phyloP scores from a whole-genome alignment of 495 filamentous ascomycete genomes.

The Tuber calosporum region DNA sequence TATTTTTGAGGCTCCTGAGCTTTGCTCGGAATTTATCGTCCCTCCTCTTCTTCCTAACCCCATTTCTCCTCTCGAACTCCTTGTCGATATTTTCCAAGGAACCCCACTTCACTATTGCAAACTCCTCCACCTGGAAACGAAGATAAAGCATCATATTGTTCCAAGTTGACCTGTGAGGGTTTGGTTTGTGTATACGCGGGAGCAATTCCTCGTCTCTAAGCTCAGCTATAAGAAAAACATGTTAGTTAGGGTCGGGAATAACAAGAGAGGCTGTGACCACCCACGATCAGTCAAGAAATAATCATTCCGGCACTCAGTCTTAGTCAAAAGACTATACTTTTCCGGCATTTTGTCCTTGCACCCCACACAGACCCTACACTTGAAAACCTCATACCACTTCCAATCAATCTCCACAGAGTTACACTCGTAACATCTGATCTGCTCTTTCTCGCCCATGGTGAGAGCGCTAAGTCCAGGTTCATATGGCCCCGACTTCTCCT shows the following conservation, averaged over 20 bases:
- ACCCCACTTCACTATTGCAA: slow-evolving; percentile 77
- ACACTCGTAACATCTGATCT: slow-evolving; percentile 78
- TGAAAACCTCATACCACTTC: slow-evolving; percentile 80
- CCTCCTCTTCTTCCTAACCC: slow-evolving; percentile 76
- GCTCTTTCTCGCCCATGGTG: slow-evolving; percentile 52
- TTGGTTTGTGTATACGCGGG: slow-evolving; percentile 79
- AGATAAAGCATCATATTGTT: slow-evolving; percentile 98
- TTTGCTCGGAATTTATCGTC: slow-evolving; percentile 88
- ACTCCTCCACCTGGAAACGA: slow-evolving; percentile 86
- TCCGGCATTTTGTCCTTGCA: slow-evolving; percentile 88
- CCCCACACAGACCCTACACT: slow-evolving; percentile 58
- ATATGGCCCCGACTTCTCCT: slow-evolving; percentile 71
- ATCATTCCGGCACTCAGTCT: slow-evolving; percentile 92
- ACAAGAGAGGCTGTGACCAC: slow-evolving; percentile 37
- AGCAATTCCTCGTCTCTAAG: slow-evolving; percentile 76
- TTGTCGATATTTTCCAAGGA: slow-evolving; percentile 74
- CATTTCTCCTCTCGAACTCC: slow-evolving; percentile 75
- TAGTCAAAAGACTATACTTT: slow-evolving; percentile 87
- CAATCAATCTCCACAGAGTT: slow-evolving; percentile 79
- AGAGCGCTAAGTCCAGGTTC: slow-evolving; percentile 76
- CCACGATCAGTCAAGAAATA: slow-evolving; percentile 89
- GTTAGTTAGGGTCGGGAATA: background rate
- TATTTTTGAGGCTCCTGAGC: slow-evolving; percentile 81
- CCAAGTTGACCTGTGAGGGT: slow-evolving; percentile 92
- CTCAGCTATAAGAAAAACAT: slow-evolving; percentile 54